Evolutionary conservation across 441 rosid species (phyloP).

Genomic region (Aquilaria agallochum): DNA sequence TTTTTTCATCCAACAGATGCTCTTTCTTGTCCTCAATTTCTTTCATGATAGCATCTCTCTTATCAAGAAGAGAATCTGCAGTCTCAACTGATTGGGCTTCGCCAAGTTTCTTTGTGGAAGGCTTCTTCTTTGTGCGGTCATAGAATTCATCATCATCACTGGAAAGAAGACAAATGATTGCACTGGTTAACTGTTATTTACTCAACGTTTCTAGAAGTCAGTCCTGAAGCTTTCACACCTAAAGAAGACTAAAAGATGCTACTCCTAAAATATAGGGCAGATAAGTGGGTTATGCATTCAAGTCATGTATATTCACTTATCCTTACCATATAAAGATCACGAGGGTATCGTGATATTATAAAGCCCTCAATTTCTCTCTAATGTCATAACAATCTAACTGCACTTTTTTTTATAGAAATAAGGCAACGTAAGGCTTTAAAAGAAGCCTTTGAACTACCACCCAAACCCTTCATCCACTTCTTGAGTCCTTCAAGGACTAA

Average conservation of each 20-base stretch:
- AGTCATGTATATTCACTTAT: neutral
- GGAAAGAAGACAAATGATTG: slow-evolving; percentile 20
- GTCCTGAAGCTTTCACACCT: neutral
- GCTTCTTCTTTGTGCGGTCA: slow-evolving; percentile 90
- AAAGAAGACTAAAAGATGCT: neutral
- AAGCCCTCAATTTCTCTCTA: too few relatives aligned
- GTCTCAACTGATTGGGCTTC: slow-evolving; percentile 78
- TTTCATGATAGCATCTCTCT: slow-evolving; percentile 63
- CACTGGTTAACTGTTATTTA: slow-evolving; percentile 9
- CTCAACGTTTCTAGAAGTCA: neutral
- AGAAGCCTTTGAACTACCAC: too few relatives aligned
- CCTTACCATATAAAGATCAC: too few relatives aligned
- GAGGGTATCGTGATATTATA: too few relatives aligned
- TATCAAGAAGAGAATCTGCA: slow-evolving; percentile 87
- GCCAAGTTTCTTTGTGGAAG: slow-evolving; percentile 37
- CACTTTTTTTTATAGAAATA: too few relatives aligned
- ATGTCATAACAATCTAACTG: too few relatives aligned
- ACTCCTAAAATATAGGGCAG: slow-evolving; percentile 9
- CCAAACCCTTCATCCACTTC: too few relatives aligned
- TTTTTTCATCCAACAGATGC: slow-evolving; percentile 58
- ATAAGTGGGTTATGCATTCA: slow-evolving; percentile 8
- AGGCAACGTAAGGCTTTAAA: too few relatives aligned
- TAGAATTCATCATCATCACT: slow-evolving; percentile 97
- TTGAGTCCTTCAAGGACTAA: too few relatives aligned
- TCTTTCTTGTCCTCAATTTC: slow-evolving; percentile 61